A percentile compares a stretch with the other conserved stretches of the same genome.
Conservation (phyloP, 2,329 filamentous ascomycete genomes). For the Aureobasidium sp. region DNA sequence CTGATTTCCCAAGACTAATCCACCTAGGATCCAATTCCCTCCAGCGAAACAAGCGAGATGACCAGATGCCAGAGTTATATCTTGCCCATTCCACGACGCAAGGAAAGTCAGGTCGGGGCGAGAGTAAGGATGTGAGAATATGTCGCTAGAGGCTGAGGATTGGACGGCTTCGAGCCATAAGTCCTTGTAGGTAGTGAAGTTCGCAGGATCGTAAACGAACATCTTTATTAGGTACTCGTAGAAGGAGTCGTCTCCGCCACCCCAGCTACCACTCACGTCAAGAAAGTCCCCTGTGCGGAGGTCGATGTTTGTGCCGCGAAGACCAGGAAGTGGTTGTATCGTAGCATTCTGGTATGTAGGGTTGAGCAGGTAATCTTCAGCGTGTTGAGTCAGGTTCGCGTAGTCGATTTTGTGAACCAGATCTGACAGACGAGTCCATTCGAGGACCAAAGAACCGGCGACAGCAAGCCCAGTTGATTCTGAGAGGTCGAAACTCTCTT, state of each 20-base stretch:
- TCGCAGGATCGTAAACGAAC: slow-evolving; percentile 65
- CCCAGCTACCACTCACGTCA: slow-evolving; percentile 64
- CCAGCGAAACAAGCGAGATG: slow-evolving; percentile 72
- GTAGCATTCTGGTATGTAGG: slow-evolving; percentile 31
- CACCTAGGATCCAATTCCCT: slow-evolving; percentile 77
- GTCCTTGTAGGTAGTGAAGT: slow-evolving; percentile 59
- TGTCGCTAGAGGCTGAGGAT: slow-evolving; percentile 57
- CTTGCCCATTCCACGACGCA: slow-evolving; percentile 44
- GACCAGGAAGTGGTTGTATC: slow-evolving; percentile 65
- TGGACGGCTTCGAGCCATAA: slow-evolving; percentile 67
- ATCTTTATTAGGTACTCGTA: slow-evolving; percentile 92
- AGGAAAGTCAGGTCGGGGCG: slow-evolving; percentile 67
- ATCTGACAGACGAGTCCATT: slow-evolving; percentile 76
- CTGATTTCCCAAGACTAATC: slow-evolving; percentile 55
- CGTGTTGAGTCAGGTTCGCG: slow-evolving; percentile 55
- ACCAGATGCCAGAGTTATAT: slow-evolving; percentile 30
- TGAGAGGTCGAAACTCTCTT: slow-evolving; percentile 38
- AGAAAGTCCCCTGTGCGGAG: slow-evolving; percentile 57
- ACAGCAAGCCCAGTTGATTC: slow-evolving; percentile 64
- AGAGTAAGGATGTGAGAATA: slow-evolving; percentile 58
- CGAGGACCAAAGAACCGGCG: slow-evolving; percentile 68
- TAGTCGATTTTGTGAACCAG: slow-evolving; percentile 61
- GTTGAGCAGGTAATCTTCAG: slow-evolving; percentile 59
- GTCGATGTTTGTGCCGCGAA: slow-evolving; percentile 61
- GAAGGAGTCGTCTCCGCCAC: slow-evolving; percentile 67